These are phyloP conservation scores for Achlya hypogyna DNA, from an alignment of 352 stramenopile species.

Conservation along the genomic window DNA sequence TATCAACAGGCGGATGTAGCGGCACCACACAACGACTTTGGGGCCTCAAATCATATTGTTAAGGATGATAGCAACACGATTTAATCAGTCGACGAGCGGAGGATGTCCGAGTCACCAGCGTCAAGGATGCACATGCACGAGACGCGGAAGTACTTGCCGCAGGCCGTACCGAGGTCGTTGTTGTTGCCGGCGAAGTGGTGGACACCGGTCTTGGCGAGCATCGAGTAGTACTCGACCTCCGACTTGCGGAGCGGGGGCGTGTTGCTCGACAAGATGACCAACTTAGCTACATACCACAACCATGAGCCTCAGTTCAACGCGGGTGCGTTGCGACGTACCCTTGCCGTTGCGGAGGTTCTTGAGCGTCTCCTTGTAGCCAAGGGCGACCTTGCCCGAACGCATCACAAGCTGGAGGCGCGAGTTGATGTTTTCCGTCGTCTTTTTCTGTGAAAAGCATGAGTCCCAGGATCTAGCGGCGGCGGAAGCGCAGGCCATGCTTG, in stretches of 20 bases:
- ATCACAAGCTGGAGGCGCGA: conserved; percentile 98
- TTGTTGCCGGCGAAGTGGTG: conserved; percentile 98
- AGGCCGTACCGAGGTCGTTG: conserved; percentile 98
- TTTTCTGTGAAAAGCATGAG: conserved; percentile 84
- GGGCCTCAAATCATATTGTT: conserved; percentile 14
- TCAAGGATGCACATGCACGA: conserved; percentile 95
- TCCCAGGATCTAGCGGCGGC: background rate
- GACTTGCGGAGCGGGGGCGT: conserved; percentile 97
- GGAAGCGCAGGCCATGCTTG: background rate
- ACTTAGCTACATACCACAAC: conserved; percentile 72
- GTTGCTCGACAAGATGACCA: conserved; percentile 97
- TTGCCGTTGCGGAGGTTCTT: conserved; percentile 95
- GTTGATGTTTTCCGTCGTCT: conserved; percentile 99
- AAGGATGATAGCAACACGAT: conserved; percentile 14
- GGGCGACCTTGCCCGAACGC: conserved; percentile 97
- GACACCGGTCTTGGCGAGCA: conserved; percentile 97
- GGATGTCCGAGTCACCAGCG: conserved; percentile 98
- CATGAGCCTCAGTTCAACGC: background rate
- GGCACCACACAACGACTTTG: too few relatives aligned
- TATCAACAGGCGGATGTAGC: too few relatives aligned
- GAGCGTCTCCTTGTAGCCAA: conserved; percentile 98
- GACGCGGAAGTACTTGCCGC: conserved; percentile 98
- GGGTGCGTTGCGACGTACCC: conserved; percentile 42
- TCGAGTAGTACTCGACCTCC: conserved; percentile 99
- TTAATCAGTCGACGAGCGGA: conserved; percentile 44